These are phyloP conservation scores for Diversispora epigaea DNA, from an alignment of 192 early-diverging fungal genomes.

Conservation along the genomic window DNA sequence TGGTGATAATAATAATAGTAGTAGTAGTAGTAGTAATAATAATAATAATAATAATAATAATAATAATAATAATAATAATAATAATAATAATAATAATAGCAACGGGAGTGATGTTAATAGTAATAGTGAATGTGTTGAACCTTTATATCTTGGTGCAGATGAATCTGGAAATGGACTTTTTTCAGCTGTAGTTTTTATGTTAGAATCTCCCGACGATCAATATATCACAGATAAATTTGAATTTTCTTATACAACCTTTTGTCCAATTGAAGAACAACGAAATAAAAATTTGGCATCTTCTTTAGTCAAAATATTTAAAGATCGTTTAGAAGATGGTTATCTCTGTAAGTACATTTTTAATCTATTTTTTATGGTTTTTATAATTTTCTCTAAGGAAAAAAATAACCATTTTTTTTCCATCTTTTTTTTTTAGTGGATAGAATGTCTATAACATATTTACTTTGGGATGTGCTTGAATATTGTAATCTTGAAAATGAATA, in stretches of 20 bases:
- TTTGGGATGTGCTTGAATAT: slow-evolving; percentile 18
- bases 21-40: background rate
- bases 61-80: background rate
- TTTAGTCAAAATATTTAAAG: background rate
- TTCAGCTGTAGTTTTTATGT: slow-evolving; percentile 1
- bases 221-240: slow-evolving; percentile 18
- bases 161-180: slow-evolving; percentile 3
- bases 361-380: too few species aligned
- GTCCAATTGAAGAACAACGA: background rate
- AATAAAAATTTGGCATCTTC: background rate
- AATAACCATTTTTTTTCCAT: too few species aligned
- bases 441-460: slow-evolving; percentile 1
- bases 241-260: slow-evolving; percentile 8
- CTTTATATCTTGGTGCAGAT: slow-evolving; percentile 9
- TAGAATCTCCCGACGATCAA: background rate
- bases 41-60: background rate
- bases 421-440: background rate
- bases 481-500: slow-evolving; percentile 23
- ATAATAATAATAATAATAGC: too few species aligned
- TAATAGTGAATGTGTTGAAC: background rate
- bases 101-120: background rate
- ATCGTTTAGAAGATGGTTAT: background rate
- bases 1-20: background rate
- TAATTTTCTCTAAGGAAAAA: too few species aligned
- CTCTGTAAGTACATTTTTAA: background rate